phyloP scores from a whole-genome alignment of 495 filamentous ascomycete genomes.

The Aspergillus leporis region DNA sequence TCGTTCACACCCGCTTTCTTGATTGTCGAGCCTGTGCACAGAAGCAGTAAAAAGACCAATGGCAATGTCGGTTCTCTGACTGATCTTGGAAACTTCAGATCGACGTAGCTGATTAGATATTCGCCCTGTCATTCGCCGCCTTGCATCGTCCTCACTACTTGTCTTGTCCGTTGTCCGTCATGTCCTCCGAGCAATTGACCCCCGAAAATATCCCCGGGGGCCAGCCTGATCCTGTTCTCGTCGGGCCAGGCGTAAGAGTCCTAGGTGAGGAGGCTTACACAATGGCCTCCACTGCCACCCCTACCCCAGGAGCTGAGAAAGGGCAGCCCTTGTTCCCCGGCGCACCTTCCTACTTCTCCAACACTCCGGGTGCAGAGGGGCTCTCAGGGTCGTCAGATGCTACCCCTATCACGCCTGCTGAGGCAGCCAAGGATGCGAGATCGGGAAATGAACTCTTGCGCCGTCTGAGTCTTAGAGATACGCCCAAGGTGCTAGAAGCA shows the following conservation, averaged over 20 bases:
- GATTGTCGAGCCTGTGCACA: conserved; percentile 7
- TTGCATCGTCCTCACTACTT: conserved; percentile 5
- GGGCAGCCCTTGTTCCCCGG: conserved; percentile 19
- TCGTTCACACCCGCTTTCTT: neutral
- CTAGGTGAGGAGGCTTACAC: conserved; percentile 37
- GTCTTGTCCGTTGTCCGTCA: conserved; percentile 18
- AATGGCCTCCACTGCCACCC: conserved; percentile 29
- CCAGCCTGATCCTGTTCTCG: conserved; percentile 37
- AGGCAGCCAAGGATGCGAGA: conserved; percentile 52
- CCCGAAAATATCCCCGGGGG: conserved; percentile 30
- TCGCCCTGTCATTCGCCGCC: conserved; percentile 10
- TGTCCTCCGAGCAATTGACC: conserved; percentile 37
- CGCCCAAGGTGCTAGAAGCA: conserved; percentile 49
- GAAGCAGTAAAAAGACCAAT: neutral
- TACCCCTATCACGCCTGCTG: conserved; percentile 37
- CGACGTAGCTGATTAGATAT: conserved; percentile 14
- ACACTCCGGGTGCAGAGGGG: conserved; percentile 29
- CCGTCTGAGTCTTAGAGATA: conserved; percentile 56
- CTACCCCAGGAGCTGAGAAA: conserved; percentile 27
- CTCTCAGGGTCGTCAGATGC: conserved; percentile 20
- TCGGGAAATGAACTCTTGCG: conserved; percentile 63
- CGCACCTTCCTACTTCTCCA: conserved; percentile 33
- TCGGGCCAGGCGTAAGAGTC: conserved; percentile 35
- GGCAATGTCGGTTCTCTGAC: conserved; percentile 1
- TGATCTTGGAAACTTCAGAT: conserved; percentile 17